A percentile compares a stretch with the other conserved stretches of the same genome.
These are phyloP conservation scores for Helianthus tuberosus DNA, from an alignment of 129 eudicot genomes.

Conservation along the genomic window DNA sequence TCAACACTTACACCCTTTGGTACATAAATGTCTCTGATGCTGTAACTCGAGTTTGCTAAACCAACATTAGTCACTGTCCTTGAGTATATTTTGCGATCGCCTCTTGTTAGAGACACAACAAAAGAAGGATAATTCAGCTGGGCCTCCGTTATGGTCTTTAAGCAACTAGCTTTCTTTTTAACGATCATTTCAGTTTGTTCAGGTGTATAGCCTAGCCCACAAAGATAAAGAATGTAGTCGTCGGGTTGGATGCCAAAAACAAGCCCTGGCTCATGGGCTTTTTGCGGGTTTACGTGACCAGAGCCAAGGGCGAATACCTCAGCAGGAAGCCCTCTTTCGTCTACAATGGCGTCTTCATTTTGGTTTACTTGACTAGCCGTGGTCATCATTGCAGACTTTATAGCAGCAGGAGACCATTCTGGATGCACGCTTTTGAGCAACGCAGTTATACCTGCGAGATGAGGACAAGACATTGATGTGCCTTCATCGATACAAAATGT, in stretches of 20 bases:
- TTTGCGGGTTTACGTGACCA: slow-evolving; percentile 60
- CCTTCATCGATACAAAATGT: slow-evolving; percentile 45
- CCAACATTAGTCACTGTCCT: slow-evolving; percentile 64
- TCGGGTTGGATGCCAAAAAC: slow-evolving; percentile 52
- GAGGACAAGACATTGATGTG: slow-evolving; percentile 74
- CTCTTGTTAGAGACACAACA: slow-evolving; percentile 29
- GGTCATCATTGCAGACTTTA: slow-evolving; percentile 69
- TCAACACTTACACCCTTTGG: slow-evolving; percentile 36
- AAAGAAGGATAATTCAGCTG: slow-evolving; percentile 73
- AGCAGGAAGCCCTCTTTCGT: slow-evolving; percentile 42
- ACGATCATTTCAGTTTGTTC: slow-evolving; percentile 21
- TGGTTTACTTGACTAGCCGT: slow-evolving; percentile 45
- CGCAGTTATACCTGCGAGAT: slow-evolving; percentile 60
- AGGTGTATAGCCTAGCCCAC: slow-evolving; percentile 53
- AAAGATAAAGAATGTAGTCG: slow-evolving; percentile 58
- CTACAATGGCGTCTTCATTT: slow-evolving; percentile 25
- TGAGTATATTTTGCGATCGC: slow-evolving; percentile 19
- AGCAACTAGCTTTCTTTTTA: slow-evolving; percentile 27
- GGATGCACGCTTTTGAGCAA: slow-evolving; percentile 65
- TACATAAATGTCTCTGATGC: slow-evolving; percentile 3
- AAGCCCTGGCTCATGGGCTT: slow-evolving; percentile 61
- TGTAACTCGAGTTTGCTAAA: slow-evolving; percentile 33
- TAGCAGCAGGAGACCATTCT: slow-evolving; percentile 72
- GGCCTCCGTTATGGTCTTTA: slow-evolving; percentile 39
- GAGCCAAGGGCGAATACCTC: slow-evolving; percentile 53